A percentile compares a stretch with the other conserved stretches of the same genome.
These are phyloP conservation scores for Suillus hirtellus DNA, from an alignment of 768 basidiomycete species.

Conservation along the genomic window DNA sequence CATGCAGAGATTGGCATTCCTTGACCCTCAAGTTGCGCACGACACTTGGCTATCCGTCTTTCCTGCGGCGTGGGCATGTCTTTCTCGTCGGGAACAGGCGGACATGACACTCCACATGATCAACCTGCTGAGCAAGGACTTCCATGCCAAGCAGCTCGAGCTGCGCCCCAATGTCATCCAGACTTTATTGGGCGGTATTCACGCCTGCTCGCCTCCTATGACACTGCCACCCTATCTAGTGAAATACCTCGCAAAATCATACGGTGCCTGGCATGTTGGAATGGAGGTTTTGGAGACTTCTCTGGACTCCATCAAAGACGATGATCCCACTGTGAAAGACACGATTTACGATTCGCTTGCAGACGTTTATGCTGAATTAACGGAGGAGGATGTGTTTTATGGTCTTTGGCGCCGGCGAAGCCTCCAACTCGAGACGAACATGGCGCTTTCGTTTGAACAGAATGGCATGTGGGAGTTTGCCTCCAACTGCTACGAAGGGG, in stretches of 20 bases:
- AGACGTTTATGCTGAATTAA: slow-evolving; percentile 93
- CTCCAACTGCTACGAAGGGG: slow-evolving; percentile 81
- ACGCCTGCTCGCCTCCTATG: slow-evolving; percentile 85
- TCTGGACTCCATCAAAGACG: slow-evolving; percentile 77
- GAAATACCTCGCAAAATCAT: slow-evolving; percentile 95
- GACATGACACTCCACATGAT: slow-evolving; percentile 91
- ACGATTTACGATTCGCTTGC: slow-evolving; percentile 87
- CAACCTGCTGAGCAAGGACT: slow-evolving; percentile 88
- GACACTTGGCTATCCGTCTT: slow-evolving; percentile 88
- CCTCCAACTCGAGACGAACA: slow-evolving; percentile 87
- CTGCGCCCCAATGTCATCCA: slow-evolving; percentile 91
- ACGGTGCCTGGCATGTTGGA: slow-evolving; percentile 91
- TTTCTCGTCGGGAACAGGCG: slow-evolving; percentile 83
- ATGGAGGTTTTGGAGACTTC: slow-evolving; percentile 83
- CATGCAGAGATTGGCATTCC: slow-evolving; percentile 78
- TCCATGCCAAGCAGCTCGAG: slow-evolving; percentile 86
- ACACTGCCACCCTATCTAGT: slow-evolving; percentile 91
- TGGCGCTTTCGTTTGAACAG: slow-evolving; percentile 88
- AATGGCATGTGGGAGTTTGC: slow-evolving; percentile 98
- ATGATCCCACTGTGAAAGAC: slow-evolving; percentile 78
- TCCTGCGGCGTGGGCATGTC: slow-evolving; percentile 80
- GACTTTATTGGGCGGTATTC: slow-evolving; percentile 81
- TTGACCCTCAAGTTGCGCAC: slow-evolving; percentile 77
- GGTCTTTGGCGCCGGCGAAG: slow-evolving; percentile 92
- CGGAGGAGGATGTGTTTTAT: slow-evolving; percentile 97